These are phyloP conservation scores for Epichloe aotearoae DNA, from an alignment of 2,329 filamentous ascomycete genomes.

Conservation along the genomic window DNA sequence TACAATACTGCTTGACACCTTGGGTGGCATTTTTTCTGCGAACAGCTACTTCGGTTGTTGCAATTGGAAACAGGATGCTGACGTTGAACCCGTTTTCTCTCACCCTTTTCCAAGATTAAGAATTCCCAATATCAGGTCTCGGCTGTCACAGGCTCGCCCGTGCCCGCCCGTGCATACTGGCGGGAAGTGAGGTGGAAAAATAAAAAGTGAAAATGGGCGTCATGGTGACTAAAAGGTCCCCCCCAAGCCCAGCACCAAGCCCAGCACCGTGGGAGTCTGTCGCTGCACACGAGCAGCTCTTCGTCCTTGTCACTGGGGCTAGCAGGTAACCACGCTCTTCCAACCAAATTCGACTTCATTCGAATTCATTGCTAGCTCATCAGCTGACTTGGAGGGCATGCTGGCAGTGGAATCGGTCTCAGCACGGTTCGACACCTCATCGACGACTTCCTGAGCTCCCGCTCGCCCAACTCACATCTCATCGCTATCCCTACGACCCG, in stretches of 20 bases:
- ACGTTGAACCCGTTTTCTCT: no score
- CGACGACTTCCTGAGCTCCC: constrained; percentile 70
- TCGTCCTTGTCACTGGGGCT: constrained; percentile 68
- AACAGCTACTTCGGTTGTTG: no score
- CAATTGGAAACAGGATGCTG: no score
- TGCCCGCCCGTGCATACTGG: no score
- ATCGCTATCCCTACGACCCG: constrained; percentile 77
- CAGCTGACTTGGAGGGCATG: not conserved
- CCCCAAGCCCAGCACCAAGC: not conserved
- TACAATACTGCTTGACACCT: no score
- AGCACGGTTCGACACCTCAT: constrained; percentile 74
- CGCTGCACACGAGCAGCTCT: constrained; percentile 32
- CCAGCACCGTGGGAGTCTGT: constrained; percentile 24
- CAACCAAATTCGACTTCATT: no score
- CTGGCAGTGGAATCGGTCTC: constrained; percentile 67
- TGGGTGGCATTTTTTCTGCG: no score
- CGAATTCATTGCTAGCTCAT: not conserved
- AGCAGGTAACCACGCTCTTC: constrained; percentile 51
- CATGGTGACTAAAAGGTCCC: constrained; percentile 4
- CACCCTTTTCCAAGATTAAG: no score
- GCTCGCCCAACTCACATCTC: constrained; percentile 53
- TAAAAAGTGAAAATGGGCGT: not conserved
- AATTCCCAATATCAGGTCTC: no score
- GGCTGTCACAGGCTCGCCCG: no score
- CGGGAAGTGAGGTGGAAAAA: not conserved